Percentiles rank a stretch among this genome's conserved stretches.
phyloP scores from a whole-genome alignment of 176 grass and related monocot species.

The Coix lacrymajobi region DNA sequence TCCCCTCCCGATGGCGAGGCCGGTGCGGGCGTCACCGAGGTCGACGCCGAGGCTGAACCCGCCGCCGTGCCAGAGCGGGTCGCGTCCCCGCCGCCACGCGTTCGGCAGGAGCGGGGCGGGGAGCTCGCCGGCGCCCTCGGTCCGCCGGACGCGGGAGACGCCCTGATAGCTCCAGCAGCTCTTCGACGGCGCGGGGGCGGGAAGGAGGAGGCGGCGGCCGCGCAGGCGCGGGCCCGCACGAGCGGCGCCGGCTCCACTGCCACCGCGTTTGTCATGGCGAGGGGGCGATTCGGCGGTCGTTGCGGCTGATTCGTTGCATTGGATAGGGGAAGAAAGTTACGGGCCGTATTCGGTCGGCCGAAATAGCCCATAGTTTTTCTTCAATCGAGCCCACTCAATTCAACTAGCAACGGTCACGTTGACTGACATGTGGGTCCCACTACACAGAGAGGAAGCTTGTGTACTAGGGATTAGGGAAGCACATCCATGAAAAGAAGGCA shows the following conservation, averaged over 20 bases:
- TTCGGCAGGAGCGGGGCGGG: slow-evolving; percentile 51
- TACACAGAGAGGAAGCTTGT: too few relatives aligned
- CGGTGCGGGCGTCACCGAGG: slow-evolving; percentile 57
- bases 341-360: background rate
- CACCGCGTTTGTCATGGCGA: slow-evolving; percentile 16
- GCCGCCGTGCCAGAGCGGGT: slow-evolving; percentile 51
- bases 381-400: background rate
- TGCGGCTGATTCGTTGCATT: background rate
- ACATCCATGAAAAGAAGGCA: too few relatives aligned
- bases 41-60: slow-evolving; percentile 88
- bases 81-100: slow-evolving; percentile 51
- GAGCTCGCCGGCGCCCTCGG: background rate
- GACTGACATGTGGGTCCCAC: background rate
- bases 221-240: background rate
- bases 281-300: background rate
- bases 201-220: background rate
- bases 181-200: background rate
- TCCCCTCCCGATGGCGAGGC: slow-evolving; percentile 59
- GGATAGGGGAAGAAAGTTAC: background rate
- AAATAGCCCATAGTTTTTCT: background rate
- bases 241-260: slow-evolving; percentile 22
- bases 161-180: background rate
- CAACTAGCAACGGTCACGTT: too few relatives aligned
- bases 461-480: too few relatives aligned
- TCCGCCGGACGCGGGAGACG: background rate